Evolutionary conservation across 106 monocot species (phyloP).

Genomic region (Platanthera guangdongensis): DNA sequence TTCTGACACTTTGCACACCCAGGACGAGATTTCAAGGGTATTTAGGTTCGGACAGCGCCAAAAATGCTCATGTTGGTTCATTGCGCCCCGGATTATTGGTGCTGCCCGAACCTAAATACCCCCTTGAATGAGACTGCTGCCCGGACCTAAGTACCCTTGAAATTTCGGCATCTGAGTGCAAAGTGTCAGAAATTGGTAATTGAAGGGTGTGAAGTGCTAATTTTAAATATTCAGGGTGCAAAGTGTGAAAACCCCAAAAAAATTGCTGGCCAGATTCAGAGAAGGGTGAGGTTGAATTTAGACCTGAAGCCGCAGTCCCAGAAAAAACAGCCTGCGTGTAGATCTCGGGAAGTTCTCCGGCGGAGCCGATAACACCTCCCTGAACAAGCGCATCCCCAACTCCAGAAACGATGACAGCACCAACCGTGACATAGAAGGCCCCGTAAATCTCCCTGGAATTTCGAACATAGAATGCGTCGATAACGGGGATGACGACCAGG

Average conservation of each 20-base stretch:
- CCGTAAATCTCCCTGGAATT: conserved; percentile 34
- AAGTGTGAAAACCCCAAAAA: neutral
- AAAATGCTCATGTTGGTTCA: too few species aligned
- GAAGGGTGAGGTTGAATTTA: neutral
- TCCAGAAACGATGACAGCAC: conserved; percentile 40
- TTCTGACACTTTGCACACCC: too few species aligned
- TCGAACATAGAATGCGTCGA: conserved; percentile 54
- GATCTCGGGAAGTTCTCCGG: conserved; percentile 70
- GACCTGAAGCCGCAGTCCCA: conserved; percentile 87
- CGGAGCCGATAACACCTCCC: conserved; percentile 68
- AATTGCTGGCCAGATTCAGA: neutral
- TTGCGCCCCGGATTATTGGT: too few species aligned
- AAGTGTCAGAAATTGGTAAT: too few species aligned
- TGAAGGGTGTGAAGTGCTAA: too few species aligned
- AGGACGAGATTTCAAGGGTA: too few species aligned
- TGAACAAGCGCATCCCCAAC: conserved; percentile 68
- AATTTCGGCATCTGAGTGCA: too few species aligned
- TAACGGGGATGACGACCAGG: conserved; percentile 49
- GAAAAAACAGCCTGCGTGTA: conserved; percentile 87
- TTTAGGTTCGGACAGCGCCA: too few species aligned
- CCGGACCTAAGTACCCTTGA: too few species aligned
- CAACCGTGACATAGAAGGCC: conserved; percentile 59
- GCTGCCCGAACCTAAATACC: too few species aligned
- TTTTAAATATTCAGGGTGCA: too few species aligned
- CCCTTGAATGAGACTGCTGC: too few species aligned